Base-by-base conservation (phyloP, 257 asterid species). In the Verbena officinalis region DNA sequence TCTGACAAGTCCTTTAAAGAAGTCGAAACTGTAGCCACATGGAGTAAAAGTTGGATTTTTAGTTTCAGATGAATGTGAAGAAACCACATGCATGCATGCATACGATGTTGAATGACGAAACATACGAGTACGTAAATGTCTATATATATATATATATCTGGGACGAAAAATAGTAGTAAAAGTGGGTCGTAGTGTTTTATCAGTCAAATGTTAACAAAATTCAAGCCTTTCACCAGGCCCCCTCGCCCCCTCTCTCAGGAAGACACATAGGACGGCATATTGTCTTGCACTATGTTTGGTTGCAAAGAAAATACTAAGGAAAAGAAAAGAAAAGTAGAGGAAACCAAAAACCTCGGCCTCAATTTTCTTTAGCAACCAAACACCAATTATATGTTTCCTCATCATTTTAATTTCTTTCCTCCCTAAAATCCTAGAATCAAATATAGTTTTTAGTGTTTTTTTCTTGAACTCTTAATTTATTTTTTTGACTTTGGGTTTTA, bases 1-100 rank as follows among this genome's bases (percentile, higher is more conserved):
- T 71, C 81, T 80, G 61, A 86, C 81, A 39, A 89, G 86, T 71
- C 95, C 96, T 75, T 83, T 83, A 68, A 91, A 82, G 96, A 91
- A 91, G 73, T 86, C 92, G 46, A 92, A 85, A 72, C 96, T 89
- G 92, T 73, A 75, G 83, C 80, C 84, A 81, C 66, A 72, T 59
- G 70, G 74, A 31, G 64, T 15, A 39, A 55, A 39, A 50, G 62
- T 73, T 58, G 49, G 59, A 69, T 4, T 73, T 60, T 15, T 40
- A 55, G 54, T 45, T 65, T 55, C 56, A 20, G 20, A 30, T 31
- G 69, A 51, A 11, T 27, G 16, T 23, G 15, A 42, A 0, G 4
- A 55, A 7, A 17, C 9, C 19, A 40, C 65, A 57, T 68, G 38
- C 45, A 48, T 36, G 69, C 13, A 44, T 31, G 31, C 63, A 43